phyloP scores from a whole-genome alignment of 2,329 filamentous ascomycete species.

The Elsinoe ampelina region DNA sequence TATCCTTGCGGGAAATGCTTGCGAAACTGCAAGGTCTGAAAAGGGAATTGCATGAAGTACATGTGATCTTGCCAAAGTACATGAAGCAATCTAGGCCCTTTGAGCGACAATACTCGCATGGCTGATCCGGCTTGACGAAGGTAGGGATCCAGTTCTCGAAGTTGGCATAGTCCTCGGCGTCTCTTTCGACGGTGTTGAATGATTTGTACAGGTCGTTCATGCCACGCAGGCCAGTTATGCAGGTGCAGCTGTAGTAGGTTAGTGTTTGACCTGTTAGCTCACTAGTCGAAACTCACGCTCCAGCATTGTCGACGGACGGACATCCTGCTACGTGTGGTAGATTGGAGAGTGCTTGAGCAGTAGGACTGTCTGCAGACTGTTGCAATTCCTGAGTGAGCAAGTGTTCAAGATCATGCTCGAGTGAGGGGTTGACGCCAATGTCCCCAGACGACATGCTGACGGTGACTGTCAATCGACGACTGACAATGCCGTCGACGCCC shows the following conservation, averaged over 20 bases:
- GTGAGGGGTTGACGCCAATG: background rate
- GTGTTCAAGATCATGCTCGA: constrained; percentile 4
- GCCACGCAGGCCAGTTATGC: background rate
- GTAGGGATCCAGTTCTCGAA: constrained; percentile 40
- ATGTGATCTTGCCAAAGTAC: constrained; percentile 30
- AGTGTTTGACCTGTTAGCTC: background rate
- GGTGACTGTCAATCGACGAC: background rate
- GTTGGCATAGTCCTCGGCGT: constrained; percentile 29
- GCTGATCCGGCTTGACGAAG: constrained; percentile 36
- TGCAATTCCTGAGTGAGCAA: constrained; percentile 6
- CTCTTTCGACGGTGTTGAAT: background rate
- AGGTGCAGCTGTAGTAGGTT: background rate
- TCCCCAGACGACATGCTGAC: constrained; percentile 7
- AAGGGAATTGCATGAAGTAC: constrained; percentile 39
- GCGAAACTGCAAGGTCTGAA: constrained; percentile 42
- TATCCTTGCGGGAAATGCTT: constrained; percentile 23
- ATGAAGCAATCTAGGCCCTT: constrained; percentile 40
- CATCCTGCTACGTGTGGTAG: background rate
- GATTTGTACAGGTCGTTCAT: constrained; percentile 2
- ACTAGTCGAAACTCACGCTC: background rate
- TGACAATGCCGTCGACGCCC: background rate
- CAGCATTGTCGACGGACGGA: background rate
- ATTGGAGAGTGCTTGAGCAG: background rate
- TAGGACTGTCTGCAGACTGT: background rate
- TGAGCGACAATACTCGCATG: constrained; percentile 41